Base-by-base conservation (phyloP, 2,329 filamentous ascomycete species). In the Ophiostoma sp. region DNA sequence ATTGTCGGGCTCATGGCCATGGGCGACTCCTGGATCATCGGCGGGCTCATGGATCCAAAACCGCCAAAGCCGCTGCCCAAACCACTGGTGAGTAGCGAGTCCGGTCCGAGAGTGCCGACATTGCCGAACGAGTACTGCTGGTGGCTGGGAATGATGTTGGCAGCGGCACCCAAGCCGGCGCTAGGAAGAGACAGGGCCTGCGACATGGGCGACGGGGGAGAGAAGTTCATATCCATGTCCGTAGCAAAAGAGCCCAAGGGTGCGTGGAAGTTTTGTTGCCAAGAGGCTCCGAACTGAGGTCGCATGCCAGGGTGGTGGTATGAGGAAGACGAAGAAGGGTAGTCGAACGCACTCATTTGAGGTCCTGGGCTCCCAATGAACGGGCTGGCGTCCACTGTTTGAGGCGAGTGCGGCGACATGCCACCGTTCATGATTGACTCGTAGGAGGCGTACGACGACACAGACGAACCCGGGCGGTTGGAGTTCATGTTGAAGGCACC, bases 391-490 rank as follows among this genome's bases (percentile, higher is more conserved):
- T 73, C 72, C 1, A 73, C 35, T 0, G 73, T 69, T 0, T 44
- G 44, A 1, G 74, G 74, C 31, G 74, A 74, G 64, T 74, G 74
- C 1, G 73, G 74, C 4, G 74, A 74, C 73, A 74, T 74, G 10
- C 65, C 70, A 1, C 65, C 39, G 65, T 23, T 71, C 73, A 74
- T 71, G n/a, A 73, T 57, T 6, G 74, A 71, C 33, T 73, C 72
- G 64, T 72, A 75, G 23, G 74, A 75, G 1, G 70, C 71, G 48
- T 74, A 75, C 8, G 74, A 74, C 7, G 74, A 75, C 4, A 73
- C 72, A 1, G 74, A 73, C 10, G 74, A 75, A 31, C 72, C 72
- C 0, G 73, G 72, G 8, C 72, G 62, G 15, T 69, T 69, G 23
- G 68, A 74, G 57, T 66, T 60, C 57, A 72, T 44, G 54, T 70